Evolutionary conservation across 176 grass and related monocot genomes (phyloP).

Genomic region (Oryza nivara): DNA sequence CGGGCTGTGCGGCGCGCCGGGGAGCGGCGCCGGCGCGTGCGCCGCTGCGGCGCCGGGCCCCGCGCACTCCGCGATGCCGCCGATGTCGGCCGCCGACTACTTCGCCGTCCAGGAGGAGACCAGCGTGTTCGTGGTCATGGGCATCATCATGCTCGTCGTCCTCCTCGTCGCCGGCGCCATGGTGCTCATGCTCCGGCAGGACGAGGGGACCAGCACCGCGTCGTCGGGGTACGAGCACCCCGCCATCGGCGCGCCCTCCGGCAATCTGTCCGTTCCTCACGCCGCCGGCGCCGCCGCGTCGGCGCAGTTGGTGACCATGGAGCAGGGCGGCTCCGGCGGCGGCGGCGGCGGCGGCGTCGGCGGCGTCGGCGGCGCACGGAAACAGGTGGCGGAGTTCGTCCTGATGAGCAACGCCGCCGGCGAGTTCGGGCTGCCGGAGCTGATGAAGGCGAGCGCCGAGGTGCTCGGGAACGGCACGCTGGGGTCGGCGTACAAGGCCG

Average conservation of each 20-base stretch:
- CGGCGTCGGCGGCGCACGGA: conserved; percentile 1
- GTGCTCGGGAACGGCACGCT: conserved; percentile 79
- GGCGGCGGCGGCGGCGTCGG: not conserved
- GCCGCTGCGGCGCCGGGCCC: not conserved
- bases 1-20: conserved; percentile 47
- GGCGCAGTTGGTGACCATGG: conserved; percentile 14
- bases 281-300: not conserved
- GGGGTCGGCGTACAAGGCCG: conserved; percentile 85
- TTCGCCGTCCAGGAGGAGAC: conserved; percentile 44
- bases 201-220: conserved; percentile 26
- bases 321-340: not conserved
- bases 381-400: conserved; percentile 51
- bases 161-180: conserved; percentile 40
- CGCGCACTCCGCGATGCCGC: not conserved
- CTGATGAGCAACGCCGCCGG: conserved; percentile 52
- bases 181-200: conserved; percentile 43
- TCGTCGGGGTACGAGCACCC: conserved; percentile 27
- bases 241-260: not conserved
- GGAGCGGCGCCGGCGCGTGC: conserved; percentile 30
- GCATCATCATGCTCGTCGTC: conserved; percentile 56
- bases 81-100: not conserved
- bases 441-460: conserved; percentile 92
- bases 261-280: not conserved
- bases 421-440: conserved; percentile 66
- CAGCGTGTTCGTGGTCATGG: conserved; percentile 43